Conservation (phyloP, 495 filamentous ascomycete genomes). For the Trichoderma parareesei region DNA sequence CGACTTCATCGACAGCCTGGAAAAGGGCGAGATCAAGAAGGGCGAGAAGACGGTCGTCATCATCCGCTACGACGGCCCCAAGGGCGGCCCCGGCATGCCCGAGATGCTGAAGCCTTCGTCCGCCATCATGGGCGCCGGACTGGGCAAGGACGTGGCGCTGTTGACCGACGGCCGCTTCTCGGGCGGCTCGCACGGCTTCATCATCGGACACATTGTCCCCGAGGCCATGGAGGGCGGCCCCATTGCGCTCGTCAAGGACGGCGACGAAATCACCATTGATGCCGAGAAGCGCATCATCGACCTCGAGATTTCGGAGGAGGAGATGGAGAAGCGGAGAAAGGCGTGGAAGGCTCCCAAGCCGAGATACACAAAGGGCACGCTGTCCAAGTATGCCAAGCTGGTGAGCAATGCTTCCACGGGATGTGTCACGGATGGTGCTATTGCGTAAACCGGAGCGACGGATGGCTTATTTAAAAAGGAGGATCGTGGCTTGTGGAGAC, state of each 20-base stretch:
- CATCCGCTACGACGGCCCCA: constrained; percentile 89
- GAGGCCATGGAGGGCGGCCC: constrained; percentile 64
- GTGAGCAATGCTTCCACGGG: constrained; percentile 72
- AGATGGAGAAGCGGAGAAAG: constrained; percentile 56
- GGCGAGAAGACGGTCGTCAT: constrained; percentile 97
- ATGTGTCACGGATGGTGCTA: constrained; percentile 61
- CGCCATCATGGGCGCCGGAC: constrained; percentile 79
- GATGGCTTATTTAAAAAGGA: not conserved
- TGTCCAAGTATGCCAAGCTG: constrained; percentile 65
- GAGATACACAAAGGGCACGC: constrained; percentile 63
- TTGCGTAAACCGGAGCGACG: not conserved
- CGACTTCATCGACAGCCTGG: constrained; percentile 67
- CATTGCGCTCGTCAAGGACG: constrained; percentile 59
- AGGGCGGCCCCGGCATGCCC: constrained; percentile 76
- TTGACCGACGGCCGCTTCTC: constrained; percentile 74
- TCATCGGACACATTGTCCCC: constrained; percentile 69
- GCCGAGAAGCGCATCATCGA: constrained; percentile 58
- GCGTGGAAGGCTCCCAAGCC: constrained; percentile 57
- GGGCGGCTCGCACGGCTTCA: constrained; percentile 70
- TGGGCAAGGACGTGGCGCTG: constrained; percentile 73
- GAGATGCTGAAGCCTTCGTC: constrained; percentile 81
- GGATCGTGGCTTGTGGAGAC: not conserved
- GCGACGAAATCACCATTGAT: constrained; percentile 64
- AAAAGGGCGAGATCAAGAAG: constrained; percentile 79
- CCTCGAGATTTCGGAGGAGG: constrained; percentile 48